Percentiles rank a stretch among this genome's conserved stretches.
Conservation (phyloP, 2,329 filamentous ascomycete species). For the Colletotrichum coccodes region DNA sequence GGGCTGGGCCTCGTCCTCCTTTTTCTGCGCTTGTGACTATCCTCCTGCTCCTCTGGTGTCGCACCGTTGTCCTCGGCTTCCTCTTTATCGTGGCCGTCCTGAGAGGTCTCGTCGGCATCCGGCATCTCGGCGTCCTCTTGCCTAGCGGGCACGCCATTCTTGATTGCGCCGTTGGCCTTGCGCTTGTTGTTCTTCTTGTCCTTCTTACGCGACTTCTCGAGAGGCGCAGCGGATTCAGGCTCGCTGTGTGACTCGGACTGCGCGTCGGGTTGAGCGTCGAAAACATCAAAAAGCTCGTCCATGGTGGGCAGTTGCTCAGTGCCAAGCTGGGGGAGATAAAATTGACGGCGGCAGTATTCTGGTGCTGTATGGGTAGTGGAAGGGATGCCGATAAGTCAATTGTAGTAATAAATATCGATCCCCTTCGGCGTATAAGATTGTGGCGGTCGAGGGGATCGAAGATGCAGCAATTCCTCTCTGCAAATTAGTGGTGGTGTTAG, state of each 20-base stretch:
- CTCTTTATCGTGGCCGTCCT: conserved; percentile 45
- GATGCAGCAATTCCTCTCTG: background rate
- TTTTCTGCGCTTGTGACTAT: conserved; percentile 69
- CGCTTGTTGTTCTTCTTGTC: conserved; percentile 83
- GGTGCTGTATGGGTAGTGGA: background rate
- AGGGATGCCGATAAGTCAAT: background rate
- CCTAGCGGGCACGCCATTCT: conserved; percentile 52
- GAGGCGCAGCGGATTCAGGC: conserved; percentile 47
- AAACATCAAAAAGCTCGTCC: conserved; percentile 87
- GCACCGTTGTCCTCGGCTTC: conserved; percentile 41
- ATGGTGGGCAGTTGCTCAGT: conserved; percentile 49
- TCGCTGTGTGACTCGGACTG: conserved; percentile 53
- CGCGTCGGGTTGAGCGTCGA: conserved; percentile 71
- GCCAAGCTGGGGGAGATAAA: background rate
- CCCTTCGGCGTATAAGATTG: background rate
- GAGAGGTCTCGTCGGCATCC: conserved; percentile 54
- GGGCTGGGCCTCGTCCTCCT: conserved; percentile 73
- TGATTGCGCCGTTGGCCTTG: conserved; percentile 83
- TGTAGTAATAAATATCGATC: background rate
- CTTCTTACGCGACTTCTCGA: conserved; percentile 56
- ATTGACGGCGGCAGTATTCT: background rate
- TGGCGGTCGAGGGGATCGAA: background rate
- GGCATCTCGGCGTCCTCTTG: conserved; percentile 52
- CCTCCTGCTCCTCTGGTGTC: conserved; percentile 45
- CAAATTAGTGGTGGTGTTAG: background rate